Base-by-base conservation (phyloP, 1,284 basidiomycete species). In the Lignosus rhinocerotis region DNA sequence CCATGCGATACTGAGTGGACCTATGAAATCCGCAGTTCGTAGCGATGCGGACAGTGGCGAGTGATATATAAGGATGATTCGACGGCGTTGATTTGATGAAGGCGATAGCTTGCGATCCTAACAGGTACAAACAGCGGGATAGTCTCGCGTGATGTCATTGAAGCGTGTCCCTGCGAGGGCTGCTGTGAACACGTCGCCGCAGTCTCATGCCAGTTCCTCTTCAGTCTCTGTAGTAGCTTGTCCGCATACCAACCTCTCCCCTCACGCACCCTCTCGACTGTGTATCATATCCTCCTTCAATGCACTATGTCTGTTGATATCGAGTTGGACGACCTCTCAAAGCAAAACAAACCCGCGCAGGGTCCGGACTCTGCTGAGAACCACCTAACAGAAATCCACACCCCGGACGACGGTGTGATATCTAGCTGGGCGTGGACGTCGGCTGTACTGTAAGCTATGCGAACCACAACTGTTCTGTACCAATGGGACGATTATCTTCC, bases 341-440 rank as follows among this genome's bases (percentile, higher is more conserved):
- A 45, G 12, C 53, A 55, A 54, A 36, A 60, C 36, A 39, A 8
- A 14, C 5, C 36, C 31, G 12, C 17, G 1, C 11, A 16, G 46
- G 53, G 30, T 51, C 58, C 58, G 36, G 43, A 56, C 31, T 48
- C 56, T n/a, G 17, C 53, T 11, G 65, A 62, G 33, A 42, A 55
- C 16, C 59, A 66, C 36, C 34, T n/a, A 14, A 16, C 50, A n/a
- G 47, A 33, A 32, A 42, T 36, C 43, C 32, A 30, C 16, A 41
- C 58, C 21, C 55, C 53, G 34, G 67, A 67, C 21, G 69, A 70
- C 52, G 61, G 63, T 16, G 64, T 67, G 3, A 67, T 75, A 1
- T 72, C 77, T 33, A 54, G 71, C 51, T 85, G 84, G 84, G 76
- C 79, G 43, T 83, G 78, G 76, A 67, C 68, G 21, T 72, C 79